Evolutionary conservation across 2,329 filamentous ascomycete species (phyloP).

Genomic region (Neofusicoccum sp.): DNA sequence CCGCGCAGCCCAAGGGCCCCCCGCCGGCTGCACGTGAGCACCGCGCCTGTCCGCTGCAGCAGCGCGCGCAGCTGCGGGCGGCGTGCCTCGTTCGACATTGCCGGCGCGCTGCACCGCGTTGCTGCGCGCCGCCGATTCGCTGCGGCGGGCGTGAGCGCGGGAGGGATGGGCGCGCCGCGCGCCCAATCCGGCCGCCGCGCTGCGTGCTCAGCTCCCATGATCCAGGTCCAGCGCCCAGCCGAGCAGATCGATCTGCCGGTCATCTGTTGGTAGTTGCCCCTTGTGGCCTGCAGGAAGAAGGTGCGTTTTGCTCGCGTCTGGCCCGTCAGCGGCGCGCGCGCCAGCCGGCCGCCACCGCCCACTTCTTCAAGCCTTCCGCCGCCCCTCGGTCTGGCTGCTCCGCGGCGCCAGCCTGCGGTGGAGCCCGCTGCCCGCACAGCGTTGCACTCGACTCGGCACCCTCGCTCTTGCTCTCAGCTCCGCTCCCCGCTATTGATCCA

Average conservation of each 20-base stretch:
- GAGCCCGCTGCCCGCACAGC: no score
- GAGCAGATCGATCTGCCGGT: conserved; percentile 7
- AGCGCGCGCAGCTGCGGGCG: neutral
- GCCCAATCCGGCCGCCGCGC: neutral
- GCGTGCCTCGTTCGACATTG: neutral
- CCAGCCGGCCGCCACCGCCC: conserved; percentile 1
- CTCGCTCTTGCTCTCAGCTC: neutral
- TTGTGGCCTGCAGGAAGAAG: neutral
- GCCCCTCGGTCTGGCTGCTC: neutral
- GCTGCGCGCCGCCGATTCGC: neutral
- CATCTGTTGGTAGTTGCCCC: neutral
- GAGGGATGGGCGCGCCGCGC: neutral
- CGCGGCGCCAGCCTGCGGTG: no score
- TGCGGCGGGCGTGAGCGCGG: conserved; percentile 1
- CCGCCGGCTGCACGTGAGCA: neutral
- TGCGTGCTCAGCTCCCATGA: neutral
- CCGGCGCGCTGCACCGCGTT: neutral
- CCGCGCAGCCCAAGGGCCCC: neutral
- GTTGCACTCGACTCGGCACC: no score
- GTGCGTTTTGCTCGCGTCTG: neutral
- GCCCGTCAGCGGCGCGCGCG: neutral
- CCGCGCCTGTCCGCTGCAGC: neutral
- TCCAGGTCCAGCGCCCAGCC: neutral
- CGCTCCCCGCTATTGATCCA: neutral
- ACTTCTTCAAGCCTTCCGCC: neutral